Base-by-base conservation (phyloP, 2,329 filamentous ascomycete species). In the Neodidymelliopsis sp. region DNA sequence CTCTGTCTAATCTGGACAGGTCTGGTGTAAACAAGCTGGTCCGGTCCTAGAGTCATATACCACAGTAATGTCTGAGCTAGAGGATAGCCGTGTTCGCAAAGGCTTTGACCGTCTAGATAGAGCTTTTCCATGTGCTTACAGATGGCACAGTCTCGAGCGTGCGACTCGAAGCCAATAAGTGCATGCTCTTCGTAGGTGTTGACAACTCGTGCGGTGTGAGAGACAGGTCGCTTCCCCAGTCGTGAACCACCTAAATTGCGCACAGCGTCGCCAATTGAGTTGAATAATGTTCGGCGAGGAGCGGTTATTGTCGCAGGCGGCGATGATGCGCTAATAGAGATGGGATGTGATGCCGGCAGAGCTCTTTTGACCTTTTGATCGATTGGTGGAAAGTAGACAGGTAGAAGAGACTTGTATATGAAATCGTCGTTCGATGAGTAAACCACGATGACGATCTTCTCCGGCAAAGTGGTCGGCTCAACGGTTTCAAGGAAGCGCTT, bases 371-470 rank as follows among this genome's bases (percentile, higher is more conserved):
- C 19, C 12, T 57, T 57, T 29, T 53, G 8, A 5, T 62, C 54
- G 1, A 56, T 22, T 9, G 66, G 61, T 11, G 69, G 69, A 23
- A 72, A 71, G 52, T 66, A 70, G 0, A 66, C 35, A 2, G 67
- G 69, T 11, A 72, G 27, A 10, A 71, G 49, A 16, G 58, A 60
- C 35, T 63, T 69, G 54, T 72, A 73, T 2, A 66, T 49, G 16
- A 59, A 54, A 28, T 71, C 66, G 24, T 71, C 66, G 18, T 56
- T 66, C 0, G 62, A 64, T 7, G 60, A 62, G 19, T 59, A 70
- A 1, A 70, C 63, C 2, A 61, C 63, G 12, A 67, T 65, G 13
- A 68, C 54, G 15, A 72, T 69, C 40, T 65, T 71, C 29, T 66
- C 59, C 3, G 70, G 40, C 11, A 46, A 6, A 18, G 38, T 64